Evolutionary conservation across 805 yeast species (phyloP).

Genomic region (Yarrowia sp.): DNA sequence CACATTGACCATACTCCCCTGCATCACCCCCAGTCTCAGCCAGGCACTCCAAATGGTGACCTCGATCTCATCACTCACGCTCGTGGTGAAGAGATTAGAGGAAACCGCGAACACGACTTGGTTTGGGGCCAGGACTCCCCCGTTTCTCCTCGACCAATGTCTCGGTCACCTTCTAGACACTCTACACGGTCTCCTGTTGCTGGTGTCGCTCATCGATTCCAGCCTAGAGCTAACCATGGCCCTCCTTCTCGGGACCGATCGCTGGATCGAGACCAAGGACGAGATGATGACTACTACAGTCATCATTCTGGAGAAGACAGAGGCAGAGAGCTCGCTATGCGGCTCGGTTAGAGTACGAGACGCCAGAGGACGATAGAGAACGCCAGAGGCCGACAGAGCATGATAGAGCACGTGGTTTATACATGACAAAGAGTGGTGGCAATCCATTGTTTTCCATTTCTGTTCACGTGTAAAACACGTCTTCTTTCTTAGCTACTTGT

Average conservation of each 20-base stretch:
- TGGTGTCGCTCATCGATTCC: conserved; percentile 5
- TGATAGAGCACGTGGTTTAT: neutral
- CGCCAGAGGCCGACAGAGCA: too few relatives aligned
- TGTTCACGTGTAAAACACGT: neutral
- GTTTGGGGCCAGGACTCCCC: conserved; percentile 9
- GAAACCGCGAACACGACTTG: neutral
- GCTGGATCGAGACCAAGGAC: neutral
- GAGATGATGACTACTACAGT: neutral
- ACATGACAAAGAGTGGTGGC: neutral
- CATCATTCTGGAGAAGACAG: conserved; percentile 1
- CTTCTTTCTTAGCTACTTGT: too few relatives aligned
- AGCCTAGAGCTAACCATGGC: neutral
- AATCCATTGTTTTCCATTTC: neutral
- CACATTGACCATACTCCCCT: neutral
- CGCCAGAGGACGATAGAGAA: too few relatives aligned
- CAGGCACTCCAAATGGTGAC: neutral
- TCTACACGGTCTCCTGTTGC: neutral
- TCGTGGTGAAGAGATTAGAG: neutral
- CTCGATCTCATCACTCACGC: neutral
- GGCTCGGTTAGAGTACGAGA: neutral
- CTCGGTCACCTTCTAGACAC: neutral
- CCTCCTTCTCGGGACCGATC: neutral
- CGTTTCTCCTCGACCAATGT: neutral
- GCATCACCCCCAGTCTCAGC: neutral
- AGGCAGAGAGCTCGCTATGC: conserved; percentile 4